Base-by-base conservation (phyloP, 2,329 filamentous ascomycete genomes). In the Nigrospora osmanthi region DNA sequence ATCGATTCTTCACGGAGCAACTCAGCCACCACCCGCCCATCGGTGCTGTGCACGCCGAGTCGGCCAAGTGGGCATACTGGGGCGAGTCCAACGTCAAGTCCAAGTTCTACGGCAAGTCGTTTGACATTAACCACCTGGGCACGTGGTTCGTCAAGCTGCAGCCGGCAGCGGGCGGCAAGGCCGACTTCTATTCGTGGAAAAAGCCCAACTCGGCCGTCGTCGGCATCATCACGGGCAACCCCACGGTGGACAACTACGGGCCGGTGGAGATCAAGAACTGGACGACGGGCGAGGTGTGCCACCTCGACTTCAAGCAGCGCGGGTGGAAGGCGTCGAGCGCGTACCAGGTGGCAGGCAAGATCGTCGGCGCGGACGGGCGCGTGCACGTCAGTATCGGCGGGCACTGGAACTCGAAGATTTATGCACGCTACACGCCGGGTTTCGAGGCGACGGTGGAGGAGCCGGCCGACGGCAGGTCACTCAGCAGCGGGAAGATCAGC, bases 161-260 rank as follows among this genome's bases (percentile, higher is more conserved):
- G 1, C 89, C 90, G 1, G 78, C 76, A 1, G 73, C 80, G 3
- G 88, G 85, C 4, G 85, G 82, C 11, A 83, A 85, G 56, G 83
- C 87, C 51, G 93, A 98, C 54, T 72, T 96, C 2, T 98, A 95
- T 66, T 96, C 91, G 0, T 98, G 93, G 93, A 97, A 96, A 69
- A 98, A 98, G 69, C 89, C 96, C 15, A 97, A 90, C 1, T 93
- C 89, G 1, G 94, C 90, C 2, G 93, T 98, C n/a, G 83, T 97
- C 48, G 93, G 93, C 47, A 98, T 98, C 64, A 96, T 98, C 57
- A 97, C 91, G 0, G 93, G 93, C 40, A 95, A 88, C 55, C 93
- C 93, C 0, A 87, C 87, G 0, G 87, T 98, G n/a, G 93, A 98
- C 69, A 96, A 98, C 65, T 97, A 97, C 62, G 93, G 93, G 1